phyloP scores from a whole-genome alignment of 2,329 filamentous ascomycete species.

The Microcera coccophila region DNA sequence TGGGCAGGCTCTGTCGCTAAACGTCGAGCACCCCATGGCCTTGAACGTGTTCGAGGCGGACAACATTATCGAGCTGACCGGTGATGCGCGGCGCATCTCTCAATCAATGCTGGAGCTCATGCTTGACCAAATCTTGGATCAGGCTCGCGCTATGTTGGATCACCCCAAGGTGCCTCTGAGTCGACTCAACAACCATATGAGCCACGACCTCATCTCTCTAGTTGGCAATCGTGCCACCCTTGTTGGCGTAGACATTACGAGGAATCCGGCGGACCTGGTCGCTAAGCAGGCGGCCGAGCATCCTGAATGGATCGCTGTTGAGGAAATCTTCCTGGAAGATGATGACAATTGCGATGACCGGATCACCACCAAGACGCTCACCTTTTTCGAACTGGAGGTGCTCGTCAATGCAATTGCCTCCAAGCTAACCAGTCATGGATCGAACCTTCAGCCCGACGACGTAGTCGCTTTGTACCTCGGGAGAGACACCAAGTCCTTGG shows the following conservation, averaged over 20 bases:
- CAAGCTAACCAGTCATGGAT: slow-evolving; percentile 24
- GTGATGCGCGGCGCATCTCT: slow-evolving; percentile 17
- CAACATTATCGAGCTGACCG: slow-evolving; percentile 18
- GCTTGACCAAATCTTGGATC: slow-evolving; percentile 19
- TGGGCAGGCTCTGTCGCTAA: slow-evolving; percentile 31
- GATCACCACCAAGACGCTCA: slow-evolving; percentile 48
- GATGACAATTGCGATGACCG: slow-evolving; percentile 30
- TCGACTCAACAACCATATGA: not conserved
- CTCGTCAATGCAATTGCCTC: slow-evolving; percentile 52
- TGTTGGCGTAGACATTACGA: not conserved
- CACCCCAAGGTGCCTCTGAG: not conserved
- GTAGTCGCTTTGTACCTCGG: slow-evolving; percentile 60
- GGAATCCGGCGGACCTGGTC: slow-evolving; percentile 22
- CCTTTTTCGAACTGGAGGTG: slow-evolving; percentile 53
- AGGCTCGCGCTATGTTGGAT: slow-evolving; percentile 4
- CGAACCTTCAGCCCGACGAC: slow-evolving; percentile 43
- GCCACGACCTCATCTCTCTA: not conserved
- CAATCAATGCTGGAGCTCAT: slow-evolving; percentile 20
- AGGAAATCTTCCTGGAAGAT: slow-evolving; percentile 41
- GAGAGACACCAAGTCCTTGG: slow-evolving; percentile 60
- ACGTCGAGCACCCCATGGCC: slow-evolving; percentile 39
- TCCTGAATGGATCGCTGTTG: slow-evolving; percentile 53
- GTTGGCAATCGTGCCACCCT: not conserved
- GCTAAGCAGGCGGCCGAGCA: slow-evolving; percentile 43
- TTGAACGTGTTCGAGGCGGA: slow-evolving; percentile 33